Base-by-base conservation (phyloP, 2,329 filamentous ascomycete species). In the Pseudophaeomoniella oleicola region DNA sequence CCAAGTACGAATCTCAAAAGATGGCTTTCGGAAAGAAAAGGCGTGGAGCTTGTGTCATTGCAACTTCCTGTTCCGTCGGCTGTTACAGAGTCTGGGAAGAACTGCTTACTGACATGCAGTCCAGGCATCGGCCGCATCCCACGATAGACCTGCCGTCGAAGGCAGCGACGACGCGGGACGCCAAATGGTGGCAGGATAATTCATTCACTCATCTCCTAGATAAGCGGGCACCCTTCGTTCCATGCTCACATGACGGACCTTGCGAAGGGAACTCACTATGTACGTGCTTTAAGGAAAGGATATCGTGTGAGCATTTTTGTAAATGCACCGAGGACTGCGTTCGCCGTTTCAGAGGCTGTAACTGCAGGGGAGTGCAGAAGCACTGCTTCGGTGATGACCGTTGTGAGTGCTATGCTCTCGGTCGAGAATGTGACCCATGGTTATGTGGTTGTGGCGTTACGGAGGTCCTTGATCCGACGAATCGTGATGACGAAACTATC, bases 401-500 rank as follows among this genome's bases (percentile, higher is more conserved):
- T 3, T 90, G 84, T 50, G 76, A 80, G 11, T 92, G 84, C 48
- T 64, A 75, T 14, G 66, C 71, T 47, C 65, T 84, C 36, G 80
- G 82, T 45, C 71, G 84, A 29, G 84, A 92, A 57, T 92, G 84
- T 50, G 84, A 90, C 47, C 75, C 82, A 2, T 74, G 80, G 40
- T 63, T 88, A 10, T 92, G 84, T 49, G 67, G 67, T 12, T 90
- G 84, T 46, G 82, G 82, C 17, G 80, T 78, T 0, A 51, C 63
- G 9, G 73, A 82, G 40, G 69, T 81, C 2, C 69, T 82, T 3
- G 75, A 87, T 48, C 80, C 79, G 0, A 57, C 64, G n/a, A 78
- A 82, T 46, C 68, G 71, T 4, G 66, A 78, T 36, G 61, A 78
- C 33, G 67, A 75, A 10, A 55, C 58, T 2, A 53, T 81, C 3